Evolutionary conservation across 352 stramenopile species (phyloP).

Genomic region (Thalassiosira ordinaria): DNA sequence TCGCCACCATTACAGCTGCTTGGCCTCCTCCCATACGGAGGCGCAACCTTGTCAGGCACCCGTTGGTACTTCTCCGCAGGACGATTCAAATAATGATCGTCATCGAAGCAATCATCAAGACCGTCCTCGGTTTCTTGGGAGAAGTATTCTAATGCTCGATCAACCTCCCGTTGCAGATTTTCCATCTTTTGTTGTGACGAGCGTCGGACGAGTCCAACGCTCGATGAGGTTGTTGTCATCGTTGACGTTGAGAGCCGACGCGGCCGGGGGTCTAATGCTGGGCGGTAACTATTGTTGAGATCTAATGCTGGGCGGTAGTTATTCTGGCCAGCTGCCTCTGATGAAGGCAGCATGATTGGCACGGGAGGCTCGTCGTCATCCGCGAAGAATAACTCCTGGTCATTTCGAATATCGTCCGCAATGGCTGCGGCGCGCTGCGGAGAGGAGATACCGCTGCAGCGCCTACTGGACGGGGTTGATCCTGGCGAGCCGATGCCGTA

Average conservation of each 20-base stretch:
- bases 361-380: constrained; percentile 16
- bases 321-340: neutral
- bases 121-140: constrained; percentile 30
- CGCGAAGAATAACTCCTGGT: constrained; percentile 24
- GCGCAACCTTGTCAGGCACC: neutral
- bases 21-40: neutral
- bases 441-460: neutral
- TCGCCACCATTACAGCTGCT: neutral
- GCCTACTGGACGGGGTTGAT: no score
- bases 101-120: constrained; percentile 26
- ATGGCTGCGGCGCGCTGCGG: constrained; percentile 1
- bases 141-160: constrained; percentile 55
- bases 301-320: no score
- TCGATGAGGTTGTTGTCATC: no score
- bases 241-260: no score
- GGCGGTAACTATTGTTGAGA: no score
- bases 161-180: constrained; percentile 48
- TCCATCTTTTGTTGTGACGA: constrained; percentile 39
- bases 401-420: constrained; percentile 31
- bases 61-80: constrained; percentile 15
- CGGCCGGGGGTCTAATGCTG: no score
- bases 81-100: constrained; percentile 20
- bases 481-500: constrained; percentile 6
- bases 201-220: neutral
- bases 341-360: neutral